Conservation (phyloP, 2,329 filamentous ascomycete species). For the Aspergillus phoenicis region DNA sequence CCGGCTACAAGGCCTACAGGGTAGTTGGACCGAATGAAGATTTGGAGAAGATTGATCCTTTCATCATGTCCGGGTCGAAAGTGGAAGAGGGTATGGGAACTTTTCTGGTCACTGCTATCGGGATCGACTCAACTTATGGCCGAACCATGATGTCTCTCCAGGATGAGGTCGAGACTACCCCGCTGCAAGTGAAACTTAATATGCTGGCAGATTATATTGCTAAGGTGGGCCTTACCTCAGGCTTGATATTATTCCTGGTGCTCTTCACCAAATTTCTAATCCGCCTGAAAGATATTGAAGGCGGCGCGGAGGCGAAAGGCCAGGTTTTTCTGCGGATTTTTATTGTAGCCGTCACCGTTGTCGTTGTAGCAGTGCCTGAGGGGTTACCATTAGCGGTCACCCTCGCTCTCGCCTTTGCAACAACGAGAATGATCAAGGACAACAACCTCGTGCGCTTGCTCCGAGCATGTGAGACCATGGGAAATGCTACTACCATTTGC, state of each 20-base stretch:
- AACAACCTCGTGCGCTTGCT: slow-evolving; percentile 64
- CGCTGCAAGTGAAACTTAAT: slow-evolving; percentile 76
- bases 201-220: slow-evolving; percentile 79
- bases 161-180: slow-evolving; percentile 75
- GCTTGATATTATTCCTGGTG: slow-evolving; percentile 73
- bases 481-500: slow-evolving; percentile 65
- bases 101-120: slow-evolving; percentile 74
- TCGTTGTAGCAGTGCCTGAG: slow-evolving; percentile 64
- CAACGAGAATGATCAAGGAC: slow-evolving; percentile 64
- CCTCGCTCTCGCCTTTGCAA: slow-evolving; percentile 64
- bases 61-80: too few species aligned
- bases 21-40: slow-evolving; percentile 63
- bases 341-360: slow-evolving; percentile 61
- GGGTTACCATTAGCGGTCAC: slow-evolving; percentile 64
- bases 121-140: slow-evolving; percentile 73
- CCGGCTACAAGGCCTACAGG: slow-evolving; percentile 65
- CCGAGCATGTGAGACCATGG: slow-evolving; percentile 65
- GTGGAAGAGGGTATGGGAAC: slow-evolving; percentile 74
- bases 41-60: too few species aligned
- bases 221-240: slow-evolving; percentile 70
- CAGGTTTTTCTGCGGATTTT: slow-evolving; percentile 62
- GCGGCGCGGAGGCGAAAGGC: slow-evolving; percentile 53
- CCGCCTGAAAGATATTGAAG: slow-evolving; percentile 55
- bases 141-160: slow-evolving; percentile 78
- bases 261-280: slow-evolving; percentile 77